Base-by-base conservation (phyloP, 2,329 filamentous ascomycete species). In the Aspergillus sp. region DNA sequence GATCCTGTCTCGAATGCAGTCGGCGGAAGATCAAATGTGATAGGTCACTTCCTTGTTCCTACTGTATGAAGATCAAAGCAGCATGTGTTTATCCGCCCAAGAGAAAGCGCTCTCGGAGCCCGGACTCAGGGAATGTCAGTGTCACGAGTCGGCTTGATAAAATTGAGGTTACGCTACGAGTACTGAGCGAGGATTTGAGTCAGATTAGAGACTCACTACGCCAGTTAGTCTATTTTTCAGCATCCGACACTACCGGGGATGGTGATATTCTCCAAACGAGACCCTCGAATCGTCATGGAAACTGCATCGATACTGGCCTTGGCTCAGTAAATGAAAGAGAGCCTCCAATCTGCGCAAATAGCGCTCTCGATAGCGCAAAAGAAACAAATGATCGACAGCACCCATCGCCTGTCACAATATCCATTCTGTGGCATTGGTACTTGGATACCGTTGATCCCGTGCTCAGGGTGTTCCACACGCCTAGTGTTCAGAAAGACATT, bases 391-490 rank as follows among this genome's bases (percentile, higher is more conserved):
- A 42, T 4, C 3, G 25, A 5, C 15, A 60, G 21, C 59, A 54
- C 8, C 62, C 62, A 30, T 54, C 58, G 15, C 47, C 58, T 2
- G 10, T 54, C 13, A 41, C 38, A 3, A 55, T 64, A 23, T 53
- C 54, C 3, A 58, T 59, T 6, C 57, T 68, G 6, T 70, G 66
- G 68, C 67, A 69, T 44, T 63, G 32, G 25, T 70, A 66, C 38
- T 19, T 70, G 19, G 64, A 67, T 13, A 54, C 54, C 8, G 81
- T 86, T 15, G 84, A 86, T 68, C 83, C 84, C 0, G 66, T 86
- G 3, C 73, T 86, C 63, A 86, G 86, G 63, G 75, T 86, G 3
- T 70, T 86, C 13, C 84, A 87, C 66, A 73, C 81, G 1, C 83
- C 84, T 1, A 82, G 79, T 8, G 73, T 81, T 17, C 80, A 83